Base-by-base conservation (phyloP, 2,329 filamentous ascomycete genomes). In the Aureobasidium namibiae region DNA sequence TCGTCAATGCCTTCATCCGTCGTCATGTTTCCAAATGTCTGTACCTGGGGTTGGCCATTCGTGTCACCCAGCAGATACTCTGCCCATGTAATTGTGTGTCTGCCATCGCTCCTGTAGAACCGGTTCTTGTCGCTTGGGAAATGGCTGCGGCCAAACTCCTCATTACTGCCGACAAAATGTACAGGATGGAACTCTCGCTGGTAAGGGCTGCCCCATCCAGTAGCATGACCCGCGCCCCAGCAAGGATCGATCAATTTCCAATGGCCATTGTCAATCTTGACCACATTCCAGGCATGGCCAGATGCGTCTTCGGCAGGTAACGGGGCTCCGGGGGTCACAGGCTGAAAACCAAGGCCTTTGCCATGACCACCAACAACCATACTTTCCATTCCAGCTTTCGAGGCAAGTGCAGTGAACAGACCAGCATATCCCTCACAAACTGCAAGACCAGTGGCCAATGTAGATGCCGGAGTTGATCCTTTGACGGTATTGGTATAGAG, bases 171-270 rank as follows among this genome's bases (percentile, higher is more conserved):
- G 26, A 77, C 80, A 68, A 87, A 87, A 63, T 75, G 71, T 4
- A 78, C 72, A 0, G 90, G 83, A 1, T 77, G 80, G 71, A 96
- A 95, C 3, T 76, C 70, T 65, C 87, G 81, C 44, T 81, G 81
- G 74, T 91, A 96, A 1, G 77, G 72, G 60, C 80, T 73, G 16
- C 76, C 78, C 68, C 71, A 61, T 1, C 76, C 77, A 44, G 78
- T 73, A 9, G 95, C 73, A 62, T 83, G 78, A 1, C 92, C 92
- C 0, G 92, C 90, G 39, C 94, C 94, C 94, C 94, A 99, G 70
- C 92, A 97, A 0, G 88, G 74, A 68, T 99, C 94, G 50, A 97
- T 75, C 1, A 97, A 80, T 73, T 96, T 96, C 92, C 92, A 97
- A 64, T 85, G 82, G 2, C 89, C 90, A 26, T 85, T 82, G 66